A percentile compares a stretch with the other conserved stretches of the same genome.
phyloP scores from a whole-genome alignment of 2,329 filamentous ascomycete species.

The Berkeleyomyces basicola region DNA sequence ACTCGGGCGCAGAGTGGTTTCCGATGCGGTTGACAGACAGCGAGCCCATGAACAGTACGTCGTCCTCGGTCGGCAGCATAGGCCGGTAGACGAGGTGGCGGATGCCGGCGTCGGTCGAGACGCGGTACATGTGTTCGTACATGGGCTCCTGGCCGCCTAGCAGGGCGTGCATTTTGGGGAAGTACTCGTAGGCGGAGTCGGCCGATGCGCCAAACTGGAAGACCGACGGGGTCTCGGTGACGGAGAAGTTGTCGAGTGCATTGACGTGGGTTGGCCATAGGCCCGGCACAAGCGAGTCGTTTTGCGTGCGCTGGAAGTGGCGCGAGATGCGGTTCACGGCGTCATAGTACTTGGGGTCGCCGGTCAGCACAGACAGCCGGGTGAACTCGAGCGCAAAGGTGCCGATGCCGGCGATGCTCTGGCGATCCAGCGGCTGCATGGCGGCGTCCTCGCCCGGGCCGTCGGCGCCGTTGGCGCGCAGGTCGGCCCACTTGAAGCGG shows the following conservation, averaged over 20 bases:
- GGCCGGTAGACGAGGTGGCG: slow-evolving; percentile 51
- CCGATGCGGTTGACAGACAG: slow-evolving; percentile 19
- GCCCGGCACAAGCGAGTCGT: slow-evolving; percentile 38
- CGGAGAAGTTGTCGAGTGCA: slow-evolving; percentile 33
- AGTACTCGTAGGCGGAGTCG: slow-evolving; percentile 48
- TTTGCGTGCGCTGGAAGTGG: slow-evolving; percentile 36
- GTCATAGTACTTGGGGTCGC: slow-evolving; percentile 43
- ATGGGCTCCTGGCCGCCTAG: slow-evolving; percentile 37
- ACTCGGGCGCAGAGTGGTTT: slow-evolving; percentile 14
- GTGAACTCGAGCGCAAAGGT: slow-evolving; percentile 47
- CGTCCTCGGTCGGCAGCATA: slow-evolving; percentile 38
- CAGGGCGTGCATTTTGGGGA: slow-evolving; percentile 48
- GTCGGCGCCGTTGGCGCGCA: slow-evolving; percentile 17
- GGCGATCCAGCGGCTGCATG: slow-evolving; percentile 20
- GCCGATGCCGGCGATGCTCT: slow-evolving; percentile 28
- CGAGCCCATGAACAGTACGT: slow-evolving; percentile 47
- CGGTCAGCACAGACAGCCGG: slow-evolving; percentile 45
- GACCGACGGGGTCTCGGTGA: slow-evolving; percentile 26
- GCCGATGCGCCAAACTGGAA: slow-evolving; percentile 40
- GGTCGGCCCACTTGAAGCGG: slow-evolving; percentile 28
- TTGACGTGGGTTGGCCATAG: slow-evolving; percentile 44
- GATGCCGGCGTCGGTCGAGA: slow-evolving; percentile 39
- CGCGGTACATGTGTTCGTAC: slow-evolving; percentile 25
- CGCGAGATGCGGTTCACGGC: slow-evolving; percentile 41
- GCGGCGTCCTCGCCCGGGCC: slow-evolving; percentile 17